These are phyloP conservation scores for Aspergillus asperescens DNA, from an alignment of 495 filamentous ascomycete genomes.

Conservation along the genomic window DNA sequence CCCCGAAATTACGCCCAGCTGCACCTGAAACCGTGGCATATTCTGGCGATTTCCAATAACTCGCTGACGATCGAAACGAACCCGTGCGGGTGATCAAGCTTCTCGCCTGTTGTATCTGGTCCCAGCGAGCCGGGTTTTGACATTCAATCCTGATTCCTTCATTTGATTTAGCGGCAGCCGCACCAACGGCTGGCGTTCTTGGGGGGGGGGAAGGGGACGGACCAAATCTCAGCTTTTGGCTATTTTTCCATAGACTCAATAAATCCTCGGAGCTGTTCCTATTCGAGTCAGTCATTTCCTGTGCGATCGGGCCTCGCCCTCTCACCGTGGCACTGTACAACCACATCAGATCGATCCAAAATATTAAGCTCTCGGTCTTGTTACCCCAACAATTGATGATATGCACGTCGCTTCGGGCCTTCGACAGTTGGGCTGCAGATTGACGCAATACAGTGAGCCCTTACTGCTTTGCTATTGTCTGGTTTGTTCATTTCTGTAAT, in stretches of 20 bases:
- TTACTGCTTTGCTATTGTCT: no score
- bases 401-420: no score
- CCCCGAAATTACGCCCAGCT: not conserved
- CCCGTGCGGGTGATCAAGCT: conserved; percentile 12
- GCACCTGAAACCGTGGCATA: not conserved
- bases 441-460: no score
- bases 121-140: conserved; percentile 14
- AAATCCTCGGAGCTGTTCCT: not conserved
- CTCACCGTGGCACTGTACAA: not conserved
- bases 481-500: no score
- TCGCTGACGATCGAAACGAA: no score
- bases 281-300: not conserved
- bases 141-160: not conserved
- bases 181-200: not conserved
- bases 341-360: not conserved
- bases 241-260: not conserved
- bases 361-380: no score
- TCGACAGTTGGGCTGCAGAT: no score
- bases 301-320: not conserved
- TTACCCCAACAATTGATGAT: no score
- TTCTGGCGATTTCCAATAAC: no score
- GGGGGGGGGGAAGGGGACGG: not conserved
- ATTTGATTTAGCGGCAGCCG: not conserved
- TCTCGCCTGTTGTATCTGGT: conserved; percentile 11
- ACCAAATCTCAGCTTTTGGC: not conserved